Conservation (phyloP, 2,329 filamentous ascomycete genomes). For the Colletotrichum agaves region DNA sequence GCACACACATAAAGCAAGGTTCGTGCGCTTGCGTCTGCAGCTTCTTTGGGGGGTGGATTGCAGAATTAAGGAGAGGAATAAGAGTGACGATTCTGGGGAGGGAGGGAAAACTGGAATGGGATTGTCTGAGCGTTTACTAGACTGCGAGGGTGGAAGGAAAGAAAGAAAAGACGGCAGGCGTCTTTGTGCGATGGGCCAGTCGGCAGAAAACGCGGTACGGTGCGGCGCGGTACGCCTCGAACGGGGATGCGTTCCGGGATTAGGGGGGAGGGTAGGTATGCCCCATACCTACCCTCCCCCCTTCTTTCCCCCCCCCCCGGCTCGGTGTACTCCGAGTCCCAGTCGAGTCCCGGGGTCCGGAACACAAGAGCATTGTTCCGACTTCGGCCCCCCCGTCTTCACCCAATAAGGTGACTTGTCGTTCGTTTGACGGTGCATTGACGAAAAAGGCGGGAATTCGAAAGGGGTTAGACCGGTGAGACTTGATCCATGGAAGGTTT, state of each 20-base stretch:
- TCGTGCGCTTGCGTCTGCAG: no score
- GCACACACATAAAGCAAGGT: background rate
- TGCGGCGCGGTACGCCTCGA: background rate
- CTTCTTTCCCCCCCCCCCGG: no score
- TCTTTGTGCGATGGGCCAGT: background rate
- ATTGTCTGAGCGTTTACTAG: no score
- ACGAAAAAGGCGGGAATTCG: background rate
- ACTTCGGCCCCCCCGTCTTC: no score
- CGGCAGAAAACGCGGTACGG: background rate
- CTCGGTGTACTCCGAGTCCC: conserved; percentile 20
- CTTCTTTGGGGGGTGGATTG: no score
- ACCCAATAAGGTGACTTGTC: background rate
- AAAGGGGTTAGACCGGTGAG: background rate
- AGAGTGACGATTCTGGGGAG: no score
- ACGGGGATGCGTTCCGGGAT: conserved; percentile 24
- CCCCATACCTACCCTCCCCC: conserved; percentile 1
- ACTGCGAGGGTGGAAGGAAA: no score
- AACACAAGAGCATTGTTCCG: no score
- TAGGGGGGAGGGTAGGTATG: background rate
- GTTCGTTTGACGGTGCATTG: conserved; percentile 17
- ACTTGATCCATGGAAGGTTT: conserved; percentile 17
- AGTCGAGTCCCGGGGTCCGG: background rate
- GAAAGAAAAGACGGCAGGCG: background rate
- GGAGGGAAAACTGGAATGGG: no score
- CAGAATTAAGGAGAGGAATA: no score